Percentiles rank a stretch among this genome's conserved stretches.
Conservation (phyloP, 345 rosid genomes). For the Noccaea bulbosa region DNA sequence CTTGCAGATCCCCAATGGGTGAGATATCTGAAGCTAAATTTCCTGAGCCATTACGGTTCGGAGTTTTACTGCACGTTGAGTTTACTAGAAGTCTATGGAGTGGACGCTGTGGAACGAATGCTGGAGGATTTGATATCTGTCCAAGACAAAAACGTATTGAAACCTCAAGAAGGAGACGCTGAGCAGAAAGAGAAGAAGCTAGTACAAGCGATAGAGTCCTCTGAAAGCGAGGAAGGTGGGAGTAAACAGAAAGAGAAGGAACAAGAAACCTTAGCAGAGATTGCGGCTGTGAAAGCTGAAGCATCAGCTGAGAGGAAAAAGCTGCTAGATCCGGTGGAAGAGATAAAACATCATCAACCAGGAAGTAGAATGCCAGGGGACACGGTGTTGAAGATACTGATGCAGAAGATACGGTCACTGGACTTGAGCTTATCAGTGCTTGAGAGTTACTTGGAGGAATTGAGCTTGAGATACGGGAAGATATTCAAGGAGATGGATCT, state of each 20-base stretch:
- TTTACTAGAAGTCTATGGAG: slow-evolving; percentile 81
- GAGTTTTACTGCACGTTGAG: slow-evolving; percentile 97
- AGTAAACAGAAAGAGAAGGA: slow-evolving; percentile 46
- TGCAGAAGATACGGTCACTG: slow-evolving; percentile 87
- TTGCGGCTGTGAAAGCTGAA: slow-evolving; percentile 45
- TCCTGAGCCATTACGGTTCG: slow-evolving; percentile 77
- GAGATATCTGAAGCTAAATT: slow-evolving; percentile 79
- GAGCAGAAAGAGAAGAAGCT: slow-evolving; percentile 49
- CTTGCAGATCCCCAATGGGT: slow-evolving; percentile 82
- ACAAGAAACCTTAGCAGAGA: slow-evolving; percentile 46
- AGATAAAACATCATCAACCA: slow-evolving; percentile 76
- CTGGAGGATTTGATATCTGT: slow-evolving; percentile 85
- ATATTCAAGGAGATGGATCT: slow-evolving; percentile 72
- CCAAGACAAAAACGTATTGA: slow-evolving; percentile 48
- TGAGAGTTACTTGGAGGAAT: slow-evolving; percentile 86
- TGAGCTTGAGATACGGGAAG: slow-evolving; percentile 65
- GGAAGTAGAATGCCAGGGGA: slow-evolving; percentile 92
- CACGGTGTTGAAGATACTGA: slow-evolving; percentile 79
- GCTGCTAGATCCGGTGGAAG: slow-evolving; percentile 59
- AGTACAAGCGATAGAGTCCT: slow-evolving; percentile 43
- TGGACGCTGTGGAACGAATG: slow-evolving; percentile 94
- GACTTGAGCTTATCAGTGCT: slow-evolving; percentile 81
- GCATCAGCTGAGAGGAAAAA: slow-evolving; percentile 29
- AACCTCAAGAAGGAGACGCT: slow-evolving; percentile 33
- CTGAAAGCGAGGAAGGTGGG: slow-evolving; percentile 41